Conservation (phyloP, 2,329 filamentous ascomycete genomes). For the Colletotrichum lentis region DNA sequence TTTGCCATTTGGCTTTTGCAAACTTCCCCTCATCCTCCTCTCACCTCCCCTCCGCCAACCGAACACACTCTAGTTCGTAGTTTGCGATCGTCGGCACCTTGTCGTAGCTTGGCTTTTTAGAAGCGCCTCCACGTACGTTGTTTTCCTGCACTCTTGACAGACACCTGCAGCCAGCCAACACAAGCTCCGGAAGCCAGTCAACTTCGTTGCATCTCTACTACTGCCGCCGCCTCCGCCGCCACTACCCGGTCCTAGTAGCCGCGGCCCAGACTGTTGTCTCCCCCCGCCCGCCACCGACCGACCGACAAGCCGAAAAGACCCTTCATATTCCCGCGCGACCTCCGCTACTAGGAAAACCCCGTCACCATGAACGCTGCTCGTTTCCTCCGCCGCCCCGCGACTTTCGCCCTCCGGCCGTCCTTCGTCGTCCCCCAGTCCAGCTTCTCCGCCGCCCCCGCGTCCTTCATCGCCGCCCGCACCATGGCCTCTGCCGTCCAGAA, state of each 20-base stretch:
- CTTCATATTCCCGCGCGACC: conserved; percentile 1
- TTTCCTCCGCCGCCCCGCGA: conserved; percentile 35
- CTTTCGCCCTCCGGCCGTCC: conserved; percentile 32
- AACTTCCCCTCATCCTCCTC: conserved; percentile 3
- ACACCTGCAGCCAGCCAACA: conserved; percentile 28
- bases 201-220: conserved; percentile 21
- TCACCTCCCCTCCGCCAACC: conserved; percentile 13
- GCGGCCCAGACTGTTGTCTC: conserved; percentile 8
- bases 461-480: conserved; percentile 48
- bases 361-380: conserved; percentile 35
- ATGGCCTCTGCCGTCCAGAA: conserved; percentile 71
- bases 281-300: conserved; percentile 17
- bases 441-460: conserved; percentile 34
- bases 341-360: conserved; percentile 4
- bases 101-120: conserved; percentile 24
- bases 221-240: conserved; percentile 21
- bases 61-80: conserved; percentile 23
- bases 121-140: conserved; percentile 1
- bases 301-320: conserved; percentile 32
- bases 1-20: conserved; percentile 1
- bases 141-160: conserved; percentile 2
- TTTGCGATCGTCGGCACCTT: conserved; percentile 31
- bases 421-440: conserved; percentile 20
- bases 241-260: conserved; percentile 28
- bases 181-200: conserved; percentile 29